Conservation (phyloP, 257 asterid species). For the Solanum sejunctum region DNA sequence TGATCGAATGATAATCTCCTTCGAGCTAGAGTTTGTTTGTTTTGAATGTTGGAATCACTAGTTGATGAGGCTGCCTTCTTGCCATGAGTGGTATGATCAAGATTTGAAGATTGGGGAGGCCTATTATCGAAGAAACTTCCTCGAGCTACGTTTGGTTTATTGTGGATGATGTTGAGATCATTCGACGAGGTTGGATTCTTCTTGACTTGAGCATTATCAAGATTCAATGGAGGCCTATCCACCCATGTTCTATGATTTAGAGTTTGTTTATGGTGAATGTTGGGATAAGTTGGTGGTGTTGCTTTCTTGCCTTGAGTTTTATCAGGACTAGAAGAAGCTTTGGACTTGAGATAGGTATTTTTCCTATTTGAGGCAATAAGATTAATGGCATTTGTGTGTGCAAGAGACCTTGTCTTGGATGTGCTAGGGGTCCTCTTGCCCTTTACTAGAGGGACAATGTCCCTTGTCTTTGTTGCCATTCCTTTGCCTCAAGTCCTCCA, state of each 20-base stretch:
- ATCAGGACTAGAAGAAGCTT: background rate
- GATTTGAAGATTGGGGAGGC: conserved; percentile 22
- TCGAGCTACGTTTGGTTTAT: conserved; percentile 7
- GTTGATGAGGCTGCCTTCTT: conserved; percentile 10
- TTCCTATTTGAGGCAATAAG: conserved; percentile 17
- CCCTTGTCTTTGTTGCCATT: conserved; percentile 54
- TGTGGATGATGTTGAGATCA: background rate
- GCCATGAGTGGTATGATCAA: conserved; percentile 1
- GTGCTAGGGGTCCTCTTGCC: conserved; percentile 45
- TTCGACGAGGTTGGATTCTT: conserved; percentile 10
- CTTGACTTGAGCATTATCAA: conserved; percentile 4
- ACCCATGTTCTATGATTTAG: background rate
- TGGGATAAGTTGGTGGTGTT: background rate
- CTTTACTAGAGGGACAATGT: conserved; percentile 13
- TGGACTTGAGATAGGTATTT: conserved; percentile 45
- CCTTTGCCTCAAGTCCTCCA: background rate
- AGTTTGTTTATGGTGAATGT: background rate
- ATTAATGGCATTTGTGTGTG: background rate
- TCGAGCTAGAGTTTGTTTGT: conserved; percentile 6
- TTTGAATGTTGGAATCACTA: background rate
- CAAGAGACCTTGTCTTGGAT: conserved; percentile 11
- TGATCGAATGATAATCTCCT: conserved; percentile 44
- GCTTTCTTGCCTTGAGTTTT: background rate
- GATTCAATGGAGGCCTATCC: background rate
- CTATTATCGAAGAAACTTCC: conserved; percentile 38